These are phyloP conservation scores for Blastobotrys chiropterorum DNA, from an alignment of 805 yeast genomes.

Conservation along the genomic window DNA sequence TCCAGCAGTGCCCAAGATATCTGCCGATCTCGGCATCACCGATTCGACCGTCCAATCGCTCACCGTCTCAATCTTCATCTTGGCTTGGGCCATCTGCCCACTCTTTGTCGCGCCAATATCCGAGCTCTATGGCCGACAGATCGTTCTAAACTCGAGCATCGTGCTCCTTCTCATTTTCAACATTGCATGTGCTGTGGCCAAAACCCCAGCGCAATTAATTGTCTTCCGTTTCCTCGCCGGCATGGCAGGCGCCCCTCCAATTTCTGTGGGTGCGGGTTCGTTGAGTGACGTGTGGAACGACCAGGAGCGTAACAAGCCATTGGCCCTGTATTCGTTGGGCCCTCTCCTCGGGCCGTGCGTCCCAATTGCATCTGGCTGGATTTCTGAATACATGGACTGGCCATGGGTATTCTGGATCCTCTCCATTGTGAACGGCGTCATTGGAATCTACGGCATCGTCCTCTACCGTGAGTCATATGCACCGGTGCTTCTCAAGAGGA, in stretches of 20 bases:
- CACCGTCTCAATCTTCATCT: slow-evolving; percentile 58
- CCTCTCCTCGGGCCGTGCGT: slow-evolving; percentile 56
- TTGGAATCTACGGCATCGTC: slow-evolving; percentile 39
- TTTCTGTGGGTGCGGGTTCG: slow-evolving; percentile 65
- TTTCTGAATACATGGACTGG: slow-evolving; percentile 49
- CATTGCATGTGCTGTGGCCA: slow-evolving; percentile 56
- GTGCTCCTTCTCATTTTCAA: slow-evolving; percentile 37
- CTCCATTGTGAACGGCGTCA: slow-evolving; percentile 47
- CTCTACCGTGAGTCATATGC: slow-evolving; percentile 54
- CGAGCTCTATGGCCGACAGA: slow-evolving; percentile 57
- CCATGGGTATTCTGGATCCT: slow-evolving; percentile 59
- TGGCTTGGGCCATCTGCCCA: slow-evolving; percentile 67
- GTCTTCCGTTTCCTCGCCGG: slow-evolving; percentile 61
- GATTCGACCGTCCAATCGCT: slow-evolving; percentile 41
- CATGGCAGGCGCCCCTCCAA: slow-evolving; percentile 59
- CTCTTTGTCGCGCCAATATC: slow-evolving; percentile 60
- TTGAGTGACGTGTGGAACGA: slow-evolving; percentile 55
- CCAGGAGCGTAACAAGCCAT: slow-evolving; percentile 46
- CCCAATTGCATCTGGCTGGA: slow-evolving; percentile 46
- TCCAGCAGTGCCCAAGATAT: slow-evolving; percentile 50
- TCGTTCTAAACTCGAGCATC: slow-evolving; percentile 48
- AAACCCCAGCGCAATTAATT: slow-evolving; percentile 49
- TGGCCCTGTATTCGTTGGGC: slow-evolving; percentile 53
- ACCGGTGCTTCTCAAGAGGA: slow-evolving; percentile 43
- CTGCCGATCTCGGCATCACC: slow-evolving; percentile 39